Base-by-base conservation (phyloP, 805 yeast species). In the Lipomyces chichibuensis region DNA sequence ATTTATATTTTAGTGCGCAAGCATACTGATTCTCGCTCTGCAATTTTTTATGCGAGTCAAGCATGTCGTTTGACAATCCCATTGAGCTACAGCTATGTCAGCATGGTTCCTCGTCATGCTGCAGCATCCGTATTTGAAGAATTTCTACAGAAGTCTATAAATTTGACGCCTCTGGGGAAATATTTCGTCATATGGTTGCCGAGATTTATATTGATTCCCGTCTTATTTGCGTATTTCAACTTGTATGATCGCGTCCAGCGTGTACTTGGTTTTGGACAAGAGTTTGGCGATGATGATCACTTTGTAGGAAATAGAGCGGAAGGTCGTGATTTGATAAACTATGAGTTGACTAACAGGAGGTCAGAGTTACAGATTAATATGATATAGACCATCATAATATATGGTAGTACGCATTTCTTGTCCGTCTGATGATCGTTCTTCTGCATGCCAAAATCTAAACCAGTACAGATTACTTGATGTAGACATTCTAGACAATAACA, bases 61-160 rank as follows among this genome's bases (percentile, higher is more conserved):
- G 87, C 91, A 23, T 89, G 93, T 61, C 86, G 97, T 69, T 80
- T 91, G 75, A 90, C 96, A 0, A 87, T 91, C 13, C 97, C 97
- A 11, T 80, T 91, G 69, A 86, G 91, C 32, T 91, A 89, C 78
- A 91, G 91, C 77, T 91, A 89, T 75, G 77, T 91, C 65, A 89
- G 90, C 60, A 80, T 91, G 63, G 83, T 88, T 65, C 82, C 86
- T 1, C 59, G 59, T 6, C 79, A 88, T 33, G 80, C 77, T 29
- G 80, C 84, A 2, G 35, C 57, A 3, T 63, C 66, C 9, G 83
- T 80, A 11, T 91, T 91, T 77, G 92, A 90, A 74, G 83, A 84
- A 59, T 90, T 92, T 80, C 82, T 89, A 67, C 96, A 95, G 7
- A 81, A 85, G 71, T 88, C 91, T 5, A 88, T 91, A 74, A 88